Evolutionary conservation across 768 basidiomycete species (phyloP).

Genomic region (Lactarius hatsudake): DNA sequence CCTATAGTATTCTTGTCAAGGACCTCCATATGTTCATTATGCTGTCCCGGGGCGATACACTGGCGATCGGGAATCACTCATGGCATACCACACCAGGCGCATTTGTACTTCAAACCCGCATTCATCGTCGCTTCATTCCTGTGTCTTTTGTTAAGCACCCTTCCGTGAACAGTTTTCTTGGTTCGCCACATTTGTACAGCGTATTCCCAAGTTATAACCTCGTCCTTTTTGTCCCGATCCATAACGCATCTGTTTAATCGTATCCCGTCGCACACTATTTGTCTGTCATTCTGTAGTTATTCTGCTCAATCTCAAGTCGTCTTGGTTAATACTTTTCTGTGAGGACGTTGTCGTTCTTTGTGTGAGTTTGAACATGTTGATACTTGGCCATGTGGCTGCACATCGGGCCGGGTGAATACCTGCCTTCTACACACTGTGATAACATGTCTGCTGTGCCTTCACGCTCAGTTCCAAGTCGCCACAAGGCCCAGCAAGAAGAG

Average conservation of each 20-base stretch:
- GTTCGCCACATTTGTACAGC: conserved; percentile 36
- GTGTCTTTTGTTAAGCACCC: conserved; percentile 33
- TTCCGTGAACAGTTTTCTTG: conserved; percentile 33
- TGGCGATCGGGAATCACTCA: conserved; percentile 33
- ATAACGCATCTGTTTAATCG: conserved; percentile 61
- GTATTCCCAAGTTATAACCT: conserved; percentile 30
- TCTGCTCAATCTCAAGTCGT: conserved; percentile 36
- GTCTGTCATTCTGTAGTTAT: conserved; percentile 73
- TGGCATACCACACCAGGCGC: conserved; percentile 39
- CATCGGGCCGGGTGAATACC: neutral
- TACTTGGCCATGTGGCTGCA: neutral
- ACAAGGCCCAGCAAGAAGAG: conserved; percentile 66
- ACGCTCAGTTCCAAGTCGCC: conserved; percentile 51
- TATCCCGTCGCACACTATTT: conserved; percentile 57
- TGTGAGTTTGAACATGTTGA: conserved; percentile 8
- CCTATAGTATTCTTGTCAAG: conserved; percentile 28
- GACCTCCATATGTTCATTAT: conserved; percentile 30
- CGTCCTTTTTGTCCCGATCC: conserved; percentile 32
- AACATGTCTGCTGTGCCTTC: conserved; percentile 49
- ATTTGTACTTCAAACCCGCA: conserved; percentile 40
- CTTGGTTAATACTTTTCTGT: conserved; percentile 14
- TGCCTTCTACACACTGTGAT: neutral
- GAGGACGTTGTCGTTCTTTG: neutral
- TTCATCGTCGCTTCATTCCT: conserved; percentile 33
- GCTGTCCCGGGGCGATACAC: conserved; percentile 27